These are phyloP conservation scores for Thuja plicata DNA, from an alignment of 83 land plant species.

Conservation along the genomic window DNA sequence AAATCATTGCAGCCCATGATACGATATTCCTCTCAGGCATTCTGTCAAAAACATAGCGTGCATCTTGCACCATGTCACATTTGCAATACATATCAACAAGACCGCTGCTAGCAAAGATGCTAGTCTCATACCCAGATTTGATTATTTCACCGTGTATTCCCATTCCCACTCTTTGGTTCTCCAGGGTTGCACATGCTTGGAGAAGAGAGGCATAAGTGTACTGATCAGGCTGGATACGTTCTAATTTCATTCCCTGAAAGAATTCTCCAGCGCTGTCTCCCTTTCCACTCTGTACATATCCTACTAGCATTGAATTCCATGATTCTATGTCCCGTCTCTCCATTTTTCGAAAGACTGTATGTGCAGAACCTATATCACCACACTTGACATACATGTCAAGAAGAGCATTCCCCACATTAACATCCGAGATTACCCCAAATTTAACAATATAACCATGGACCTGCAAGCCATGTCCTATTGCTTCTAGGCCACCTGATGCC, in stretches of 20 bases:
- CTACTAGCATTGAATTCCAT: conserved; percentile 23
- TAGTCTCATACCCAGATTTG: conserved; percentile 16
- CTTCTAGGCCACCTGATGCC: conserved; percentile 20
- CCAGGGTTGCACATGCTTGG: conserved; percentile 39
- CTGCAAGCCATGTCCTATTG: conserved; percentile 15
- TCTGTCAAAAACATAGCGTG: conserved; percentile 36
- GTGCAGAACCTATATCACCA: conserved; percentile 12
- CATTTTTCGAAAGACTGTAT: conserved; percentile 11
- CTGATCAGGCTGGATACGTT: background rate
- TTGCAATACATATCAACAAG: conserved; percentile 46
- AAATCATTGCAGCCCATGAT: conserved; percentile 61
- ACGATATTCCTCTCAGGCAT: conserved; percentile 46
- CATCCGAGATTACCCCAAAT: conserved; percentile 16
- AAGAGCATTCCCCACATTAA: conserved; percentile 18
- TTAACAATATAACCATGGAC: conserved; percentile 16
- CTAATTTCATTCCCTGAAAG: conserved; percentile 7
- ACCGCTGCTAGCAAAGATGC: conserved; percentile 33
- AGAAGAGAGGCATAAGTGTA: conserved; percentile 31
- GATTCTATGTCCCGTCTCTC: conserved; percentile 11
- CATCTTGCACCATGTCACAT: conserved; percentile 38
- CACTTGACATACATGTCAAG: conserved; percentile 27
- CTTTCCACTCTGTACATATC: conserved; percentile 18
- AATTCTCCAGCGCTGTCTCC: background rate
- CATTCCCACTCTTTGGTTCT: conserved; percentile 23
- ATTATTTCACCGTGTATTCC: conserved; percentile 18